Conservation (phyloP, 2,329 filamentous ascomycete genomes). For the Tolypocladium endophyticum region DNA sequence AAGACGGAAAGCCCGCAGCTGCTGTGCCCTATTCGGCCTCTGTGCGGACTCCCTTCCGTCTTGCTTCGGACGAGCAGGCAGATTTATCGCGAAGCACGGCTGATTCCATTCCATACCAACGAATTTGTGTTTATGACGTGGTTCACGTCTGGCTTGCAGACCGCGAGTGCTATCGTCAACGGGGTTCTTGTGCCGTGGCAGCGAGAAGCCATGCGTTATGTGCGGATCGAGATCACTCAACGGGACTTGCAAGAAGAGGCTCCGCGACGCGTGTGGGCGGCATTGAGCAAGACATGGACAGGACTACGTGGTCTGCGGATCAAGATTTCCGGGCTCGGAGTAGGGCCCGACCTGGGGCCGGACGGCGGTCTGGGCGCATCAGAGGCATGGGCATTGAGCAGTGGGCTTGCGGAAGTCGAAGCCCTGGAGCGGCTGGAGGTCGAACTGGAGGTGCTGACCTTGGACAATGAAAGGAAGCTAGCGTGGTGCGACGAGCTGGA, state of each 20-base stretch:
- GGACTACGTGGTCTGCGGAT: conserved; percentile 29
- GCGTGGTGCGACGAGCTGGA: conserved; percentile 23
- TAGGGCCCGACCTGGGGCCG: neutral
- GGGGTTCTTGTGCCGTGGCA: conserved; percentile 29
- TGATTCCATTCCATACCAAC: conserved; percentile 28
- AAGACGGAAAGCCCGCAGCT: neutral
- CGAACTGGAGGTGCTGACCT: conserved; percentile 22
- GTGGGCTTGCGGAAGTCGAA: conserved; percentile 19
- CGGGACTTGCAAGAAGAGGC: conserved; percentile 21
- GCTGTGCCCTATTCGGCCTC: conserved; percentile 23
- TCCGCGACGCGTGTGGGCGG: conserved; percentile 21
- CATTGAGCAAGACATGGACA: conserved; percentile 24
- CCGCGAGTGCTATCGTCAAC: conserved; percentile 26
- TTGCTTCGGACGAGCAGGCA: conserved; percentile 27
- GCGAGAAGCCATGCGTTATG: conserved; percentile 25
- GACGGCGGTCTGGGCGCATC: neutral
- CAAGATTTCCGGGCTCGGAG: conserved; percentile 18
- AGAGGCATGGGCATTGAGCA: conserved; percentile 11
- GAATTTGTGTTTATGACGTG: conserved; percentile 36
- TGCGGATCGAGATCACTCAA: conserved; percentile 28
- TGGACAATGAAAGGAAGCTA: conserved; percentile 20
- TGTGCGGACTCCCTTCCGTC: conserved; percentile 27
- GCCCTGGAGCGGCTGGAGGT: conserved; percentile 27
- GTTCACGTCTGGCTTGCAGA: conserved; percentile 33
- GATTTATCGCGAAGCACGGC: conserved; percentile 30